Evolutionary conservation across 495 filamentous ascomycete genomes (phyloP), one percentile per base, ranked within the genome.

Genomic region (Barbatosphaeria neglecta): DNA sequence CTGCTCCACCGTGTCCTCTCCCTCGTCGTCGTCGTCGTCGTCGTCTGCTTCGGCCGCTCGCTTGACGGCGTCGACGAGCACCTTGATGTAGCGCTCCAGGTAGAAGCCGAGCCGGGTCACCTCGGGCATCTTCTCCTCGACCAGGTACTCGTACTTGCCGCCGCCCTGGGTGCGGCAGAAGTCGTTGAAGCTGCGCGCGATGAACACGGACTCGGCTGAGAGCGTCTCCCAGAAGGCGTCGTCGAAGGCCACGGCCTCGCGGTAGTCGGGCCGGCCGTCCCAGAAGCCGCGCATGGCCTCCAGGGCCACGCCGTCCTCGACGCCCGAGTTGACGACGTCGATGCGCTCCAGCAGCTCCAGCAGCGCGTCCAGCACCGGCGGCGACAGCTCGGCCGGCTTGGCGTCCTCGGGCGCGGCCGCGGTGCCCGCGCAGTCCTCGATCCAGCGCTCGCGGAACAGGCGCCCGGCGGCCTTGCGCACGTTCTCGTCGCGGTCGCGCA

Each of bases 231-330:
- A 99, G 69, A 87, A 99, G 6, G 65, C 66, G 55, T 95, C 85
- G 42, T 88, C 81, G 48, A 99, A 94, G 18, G 70, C 65, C 43
- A 96, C 71, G 15, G 74, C 80, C 27, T 92, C 86, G 4, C 86
- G 71, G 58, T 97, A 95, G 58, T 99, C 92, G 2, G 86, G 83
- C 20, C 92, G 80, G 24, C 89, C 87, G 54, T 88, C 83, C 92
- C 92, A 99, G 69, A 99, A 97, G 41, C 86, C 83, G 49, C 77
- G 81, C 86, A 99, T 90, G 3, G 93, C 92, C 54, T 94, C 86
- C 18, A 88, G 75, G 1, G 86, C 89, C 33, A 96, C 86, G 4
- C 92, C 92, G 51, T 82, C 84, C 58, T 96, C 90, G 20, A 83
- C 76, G 16, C 90, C 88, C 10, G 92, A 88, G 55, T 90, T 92